phyloP scores from a whole-genome alignment of 768 basidiomycete genomes.

The Hericium rajendrae region DNA sequence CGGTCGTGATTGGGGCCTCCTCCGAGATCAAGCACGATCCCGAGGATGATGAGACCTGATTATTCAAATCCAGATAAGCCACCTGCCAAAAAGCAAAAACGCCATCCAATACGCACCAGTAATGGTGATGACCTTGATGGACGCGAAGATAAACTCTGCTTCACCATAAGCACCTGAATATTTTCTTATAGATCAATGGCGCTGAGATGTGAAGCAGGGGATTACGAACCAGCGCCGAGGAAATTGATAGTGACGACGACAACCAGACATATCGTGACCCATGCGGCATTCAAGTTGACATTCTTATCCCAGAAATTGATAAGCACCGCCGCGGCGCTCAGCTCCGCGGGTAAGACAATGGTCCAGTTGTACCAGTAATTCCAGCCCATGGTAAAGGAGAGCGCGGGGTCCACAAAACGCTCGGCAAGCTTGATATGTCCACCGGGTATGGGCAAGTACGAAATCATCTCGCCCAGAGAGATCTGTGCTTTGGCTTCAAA shows the following conservation, averaged over 20 bases:
- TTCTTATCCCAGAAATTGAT: conserved; percentile 61
- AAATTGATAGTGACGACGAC: conserved; percentile 41
- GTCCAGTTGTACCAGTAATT: conserved; percentile 54
- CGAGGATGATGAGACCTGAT: conserved; percentile 37
- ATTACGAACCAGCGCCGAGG: conserved; percentile 6
- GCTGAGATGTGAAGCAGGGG: too few relatives aligned
- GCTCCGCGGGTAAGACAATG: conserved; percentile 61
- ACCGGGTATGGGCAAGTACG: conserved; percentile 70
- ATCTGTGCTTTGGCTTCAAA: conserved; percentile 27
- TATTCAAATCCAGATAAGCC: conserved; percentile 2
- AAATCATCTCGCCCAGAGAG: conserved; percentile 66
- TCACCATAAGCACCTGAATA: conserved; percentile 64
- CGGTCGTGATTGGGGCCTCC: conserved; percentile 80
- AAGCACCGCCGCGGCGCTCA: conserved; percentile 67
- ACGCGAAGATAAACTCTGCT: conserved; percentile 81
- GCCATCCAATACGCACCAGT: conserved; percentile 27
- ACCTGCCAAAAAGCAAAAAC: conserved; percentile 28
- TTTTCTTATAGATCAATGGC: neutral
- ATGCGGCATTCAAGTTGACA: conserved; percentile 52
- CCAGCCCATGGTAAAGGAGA: conserved; percentile 50
- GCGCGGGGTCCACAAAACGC: conserved; percentile 70
- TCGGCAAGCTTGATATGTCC: conserved; percentile 76
- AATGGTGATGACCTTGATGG: conserved; percentile 87
- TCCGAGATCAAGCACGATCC: conserved; percentile 73
- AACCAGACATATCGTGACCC: conserved; percentile 70